Conservation (phyloP, 2,329 filamentous ascomycete species). For the Eutypella sp. region DNA sequence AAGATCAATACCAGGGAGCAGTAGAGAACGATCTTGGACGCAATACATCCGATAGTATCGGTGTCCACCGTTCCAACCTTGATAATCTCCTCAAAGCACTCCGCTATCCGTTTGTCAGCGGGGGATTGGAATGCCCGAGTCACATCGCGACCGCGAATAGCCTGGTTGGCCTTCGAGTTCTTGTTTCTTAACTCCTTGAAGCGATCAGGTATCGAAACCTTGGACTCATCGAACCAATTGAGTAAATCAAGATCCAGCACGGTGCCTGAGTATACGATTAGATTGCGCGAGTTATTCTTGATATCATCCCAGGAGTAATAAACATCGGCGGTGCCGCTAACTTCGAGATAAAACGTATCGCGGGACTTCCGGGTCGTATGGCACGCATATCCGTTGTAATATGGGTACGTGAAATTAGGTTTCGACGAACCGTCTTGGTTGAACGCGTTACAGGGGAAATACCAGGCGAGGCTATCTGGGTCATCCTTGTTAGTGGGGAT, state of each 20-base stretch:
- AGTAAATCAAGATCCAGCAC: constrained; percentile 88
- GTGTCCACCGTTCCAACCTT: constrained; percentile 95
- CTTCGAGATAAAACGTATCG: constrained; percentile 65
- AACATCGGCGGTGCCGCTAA: constrained; percentile 73
- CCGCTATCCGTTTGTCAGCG: constrained; percentile 73
- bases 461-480: constrained; percentile 74
- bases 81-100: constrained; percentile 89
- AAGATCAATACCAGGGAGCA: constrained; percentile 89
- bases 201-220: constrained; percentile 69
- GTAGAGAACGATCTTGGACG: constrained; percentile 94
- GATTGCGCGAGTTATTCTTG: constrained; percentile 79
- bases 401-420: constrained; percentile 67
- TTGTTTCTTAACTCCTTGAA: constrained; percentile 78
- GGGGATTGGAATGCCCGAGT: constrained; percentile 80
- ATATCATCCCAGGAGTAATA: constrained; percentile 97
- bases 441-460: constrained; percentile 88
- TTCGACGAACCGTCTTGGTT: constrained; percentile 86
- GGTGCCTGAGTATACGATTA: constrained; percentile 90
- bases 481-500: constrained; percentile 70
- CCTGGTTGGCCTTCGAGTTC: constrained; percentile 50
- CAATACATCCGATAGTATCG: constrained; percentile 93
- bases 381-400: constrained; percentile 82
- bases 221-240: constrained; percentile 79
- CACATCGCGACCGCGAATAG: constrained; percentile 77
- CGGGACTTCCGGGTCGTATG: constrained; percentile 71